Evolutionary conservation across 805 yeast species (phyloP).

Genomic region (Kodamaea hsintzibuensis): DNA sequence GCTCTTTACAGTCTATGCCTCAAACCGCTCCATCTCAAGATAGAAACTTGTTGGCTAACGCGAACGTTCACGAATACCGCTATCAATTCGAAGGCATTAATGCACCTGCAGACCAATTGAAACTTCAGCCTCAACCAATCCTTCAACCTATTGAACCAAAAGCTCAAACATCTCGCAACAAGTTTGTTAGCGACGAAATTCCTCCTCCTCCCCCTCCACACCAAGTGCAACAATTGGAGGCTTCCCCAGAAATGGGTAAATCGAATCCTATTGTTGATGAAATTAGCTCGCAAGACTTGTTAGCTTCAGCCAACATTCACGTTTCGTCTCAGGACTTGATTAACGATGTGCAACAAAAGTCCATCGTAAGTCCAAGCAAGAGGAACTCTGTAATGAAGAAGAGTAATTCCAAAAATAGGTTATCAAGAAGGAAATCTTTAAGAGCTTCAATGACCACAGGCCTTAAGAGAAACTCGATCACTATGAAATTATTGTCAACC

Average conservation of each 20-base stretch:
- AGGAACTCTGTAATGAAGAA: slow-evolving; percentile 29
- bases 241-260: slow-evolving; percentile 10
- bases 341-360: slow-evolving; percentile 1
- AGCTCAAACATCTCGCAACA: background rate
- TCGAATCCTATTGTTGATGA: slow-evolving; percentile 22
- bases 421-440: slow-evolving; percentile 36
- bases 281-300: slow-evolving; percentile 18
- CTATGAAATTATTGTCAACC: slow-evolving; percentile 67
- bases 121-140: slow-evolving; percentile 6
- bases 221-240: slow-evolving; percentile 5
- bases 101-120: slow-evolving; percentile 3
- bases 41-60: slow-evolving; percentile 11
- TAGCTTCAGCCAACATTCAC: slow-evolving; percentile 32
- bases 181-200: background rate
- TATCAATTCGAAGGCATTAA: slow-evolving; percentile 6
- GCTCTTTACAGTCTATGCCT: slow-evolving; percentile 31
- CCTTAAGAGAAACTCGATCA: slow-evolving; percentile 67
- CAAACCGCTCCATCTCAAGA: slow-evolving; percentile 47
- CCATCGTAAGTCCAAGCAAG: slow-evolving; percentile 19
- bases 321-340: slow-evolving; percentile 4
- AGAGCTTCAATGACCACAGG: slow-evolving; percentile 44
- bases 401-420: slow-evolving; percentile 30
- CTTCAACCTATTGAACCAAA: slow-evolving; percentile 4
- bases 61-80: slow-evolving; percentile 4
- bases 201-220: slow-evolving; percentile 10